These are phyloP conservation scores for Syzygium oleosum DNA, from an alignment of 345 rosid species.

Conservation along the genomic window DNA sequence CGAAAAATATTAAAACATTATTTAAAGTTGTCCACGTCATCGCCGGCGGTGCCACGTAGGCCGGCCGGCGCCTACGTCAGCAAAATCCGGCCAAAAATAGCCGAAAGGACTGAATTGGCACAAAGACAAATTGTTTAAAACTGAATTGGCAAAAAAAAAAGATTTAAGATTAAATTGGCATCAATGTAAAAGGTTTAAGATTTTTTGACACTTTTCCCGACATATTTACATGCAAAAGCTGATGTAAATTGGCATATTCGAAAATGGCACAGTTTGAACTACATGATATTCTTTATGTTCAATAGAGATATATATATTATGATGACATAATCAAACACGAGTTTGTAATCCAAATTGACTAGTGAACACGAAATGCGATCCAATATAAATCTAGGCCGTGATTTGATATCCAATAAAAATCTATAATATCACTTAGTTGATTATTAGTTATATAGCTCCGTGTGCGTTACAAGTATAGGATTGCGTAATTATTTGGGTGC, in stretches of 20 bases:
- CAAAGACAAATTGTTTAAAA: too few species aligned
- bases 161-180: too few species aligned
- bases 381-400: neutral
- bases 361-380: neutral
- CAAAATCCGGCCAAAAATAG: too few species aligned
- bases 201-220: too few species aligned
- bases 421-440: neutral
- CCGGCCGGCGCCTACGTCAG: too few species aligned
- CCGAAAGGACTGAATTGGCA: too few species aligned
- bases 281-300: neutral
- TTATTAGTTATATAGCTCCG: neutral
- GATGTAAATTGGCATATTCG: neutral
- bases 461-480: rapidly evolving
- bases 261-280: neutral
- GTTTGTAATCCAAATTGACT: neutral
- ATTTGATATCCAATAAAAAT: neutral
- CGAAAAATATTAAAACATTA: too few species aligned
- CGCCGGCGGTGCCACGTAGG: too few species aligned
- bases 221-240: neutral
- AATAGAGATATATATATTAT: neutral
- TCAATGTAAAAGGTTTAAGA: too few species aligned
- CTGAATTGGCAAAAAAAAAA: too few species aligned
- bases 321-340: neutral
- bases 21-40: too few species aligned
- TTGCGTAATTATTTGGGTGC: neutral